Evolutionary conservation across 805 yeast genomes (phyloP), one percentile per base, ranked within the genome.

Genomic region (Metschnikowia vanudenii): DNA sequence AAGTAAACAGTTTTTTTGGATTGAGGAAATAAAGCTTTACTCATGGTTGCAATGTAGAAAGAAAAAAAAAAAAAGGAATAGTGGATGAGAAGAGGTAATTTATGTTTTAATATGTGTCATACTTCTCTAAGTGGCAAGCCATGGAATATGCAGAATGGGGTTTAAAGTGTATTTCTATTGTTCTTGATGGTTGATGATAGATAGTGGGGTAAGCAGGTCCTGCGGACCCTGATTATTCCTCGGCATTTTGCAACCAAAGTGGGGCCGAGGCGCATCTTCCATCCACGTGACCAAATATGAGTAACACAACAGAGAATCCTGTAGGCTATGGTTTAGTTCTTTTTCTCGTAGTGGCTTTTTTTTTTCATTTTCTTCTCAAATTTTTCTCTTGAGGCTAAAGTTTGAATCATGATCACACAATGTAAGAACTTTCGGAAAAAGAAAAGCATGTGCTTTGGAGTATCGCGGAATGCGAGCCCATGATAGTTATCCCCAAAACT

Each of bases 1-100:
- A 19, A 26, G 35, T 32, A 37, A 2, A 37, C 41, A 12, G 39
- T 31, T 14, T 16, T 41, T 20, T 45, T 41, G 10, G 47, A 37
- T 32, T 48, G 52, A 34, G 46, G 35, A 12, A 48, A 43, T 30
- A 48, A 37, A 30, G 46, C 32, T n/a, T 16, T 11, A 14, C 24
- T 40, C 48, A 48, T 48, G 13, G 36, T 14, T 45, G 26, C 5
- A 3, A 32, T 29, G 10, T 12, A 4, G 3, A 16, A 35, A 12
- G 36, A 29, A 36, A 24, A n/a, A 16, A 13, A 20, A n/a, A 14
- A 24, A n/a, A 16, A 13, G 28, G 11, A 14, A 4, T 12, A 17
- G 3, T 11, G 31, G 29, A 30, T 26, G 14, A 14, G 22, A 4
- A 37, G 31, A 24, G 17, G 4, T 20, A 37, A 33, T 3, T 33